Evolutionary conservation across 2,329 filamentous ascomycete genomes (phyloP).

Genomic region (Penicillium griseofulvum): DNA sequence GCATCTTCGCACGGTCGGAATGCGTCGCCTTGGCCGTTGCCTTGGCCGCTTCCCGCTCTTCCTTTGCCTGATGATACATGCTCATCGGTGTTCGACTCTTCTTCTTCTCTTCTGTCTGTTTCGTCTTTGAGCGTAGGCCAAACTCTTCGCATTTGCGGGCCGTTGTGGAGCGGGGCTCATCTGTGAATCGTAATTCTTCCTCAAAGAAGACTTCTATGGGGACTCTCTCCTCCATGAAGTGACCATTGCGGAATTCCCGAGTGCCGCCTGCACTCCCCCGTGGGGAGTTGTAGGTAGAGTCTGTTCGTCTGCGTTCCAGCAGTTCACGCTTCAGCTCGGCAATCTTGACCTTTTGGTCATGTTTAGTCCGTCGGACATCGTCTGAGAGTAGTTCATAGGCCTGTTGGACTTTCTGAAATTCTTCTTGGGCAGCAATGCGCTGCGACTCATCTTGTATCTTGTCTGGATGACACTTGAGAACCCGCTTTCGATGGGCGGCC

Average conservation of each 20-base stretch:
- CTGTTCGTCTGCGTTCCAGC: constrained; percentile 44
- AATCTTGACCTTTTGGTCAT: constrained; percentile 72
- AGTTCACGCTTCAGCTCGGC: constrained; percentile 61
- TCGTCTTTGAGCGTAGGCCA: constrained; percentile 33
- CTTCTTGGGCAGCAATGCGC: constrained; percentile 75
- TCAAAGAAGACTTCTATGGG: constrained; percentile 40
- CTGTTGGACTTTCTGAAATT: constrained; percentile 89
- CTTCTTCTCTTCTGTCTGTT: constrained; percentile 39
- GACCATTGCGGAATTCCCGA: constrained; percentile 44
- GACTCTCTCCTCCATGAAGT: constrained; percentile 44
- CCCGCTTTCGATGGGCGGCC: constrained; percentile 77
- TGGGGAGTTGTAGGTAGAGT: constrained; percentile 19
- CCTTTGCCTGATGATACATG: constrained; percentile 29
- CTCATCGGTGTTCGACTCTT: constrained; percentile 30
- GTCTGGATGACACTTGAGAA: constrained; percentile 86
- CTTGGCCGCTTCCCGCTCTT: constrained; percentile 29
- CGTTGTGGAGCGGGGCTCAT: constrained; percentile 38
- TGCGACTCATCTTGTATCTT: constrained; percentile 76
- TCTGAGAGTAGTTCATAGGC: constrained; percentile 89
- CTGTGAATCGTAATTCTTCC: constrained; percentile 37
- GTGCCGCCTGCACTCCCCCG: constrained; percentile 19
- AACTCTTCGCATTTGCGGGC: constrained; percentile 43
- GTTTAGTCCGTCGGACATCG: constrained; percentile 67
- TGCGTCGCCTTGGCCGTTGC: constrained; percentile 26
- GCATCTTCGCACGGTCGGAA: constrained; percentile 38